These are phyloP conservation scores for Trichoderma guizhouense DNA, from an alignment of 2,329 filamentous ascomycete species.

Conservation along the genomic window DNA sequence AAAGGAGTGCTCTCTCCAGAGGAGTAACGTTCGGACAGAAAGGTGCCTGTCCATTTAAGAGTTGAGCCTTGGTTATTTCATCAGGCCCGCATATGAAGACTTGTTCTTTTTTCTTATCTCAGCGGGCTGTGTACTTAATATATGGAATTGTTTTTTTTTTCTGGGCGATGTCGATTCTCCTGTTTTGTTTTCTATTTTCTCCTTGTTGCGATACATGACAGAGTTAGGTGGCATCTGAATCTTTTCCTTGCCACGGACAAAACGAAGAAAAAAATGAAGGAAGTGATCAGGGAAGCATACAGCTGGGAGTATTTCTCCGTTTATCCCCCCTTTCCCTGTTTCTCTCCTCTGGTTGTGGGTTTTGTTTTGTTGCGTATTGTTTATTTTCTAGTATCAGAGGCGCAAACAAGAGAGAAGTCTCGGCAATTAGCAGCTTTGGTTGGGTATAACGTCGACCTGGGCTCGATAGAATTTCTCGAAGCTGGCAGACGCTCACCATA, in stretches of 20 bases:
- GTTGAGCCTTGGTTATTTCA: background rate
- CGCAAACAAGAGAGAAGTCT: background rate
- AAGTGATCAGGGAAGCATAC: background rate
- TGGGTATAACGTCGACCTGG: background rate
- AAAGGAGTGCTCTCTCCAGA: background rate
- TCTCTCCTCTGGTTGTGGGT: background rate
- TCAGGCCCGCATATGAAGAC: constrained; percentile 10
- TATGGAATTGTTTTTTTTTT: constrained; percentile 1
- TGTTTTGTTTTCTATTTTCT: background rate
- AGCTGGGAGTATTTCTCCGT: background rate
- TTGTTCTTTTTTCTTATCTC: background rate
- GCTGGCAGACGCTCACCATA: background rate
- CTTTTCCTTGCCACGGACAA: background rate
- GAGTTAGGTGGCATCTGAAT: background rate
- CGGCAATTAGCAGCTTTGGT: background rate
- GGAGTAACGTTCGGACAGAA: background rate
- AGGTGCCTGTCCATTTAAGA: constrained; percentile 1
- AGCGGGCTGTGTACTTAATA: constrained; percentile 16
- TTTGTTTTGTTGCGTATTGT: background rate
- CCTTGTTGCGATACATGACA: background rate
- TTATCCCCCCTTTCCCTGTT: background rate
- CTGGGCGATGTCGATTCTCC: background rate
- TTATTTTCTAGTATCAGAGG: background rate
- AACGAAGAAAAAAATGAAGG: background rate
- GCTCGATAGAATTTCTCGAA: background rate